Percentiles rank a stretch among this genome's conserved stretches.
Evolutionary conservation across 2,329 filamentous ascomycete species (phyloP).

Genomic region (Dactylonectria macrodidyma): DNA sequence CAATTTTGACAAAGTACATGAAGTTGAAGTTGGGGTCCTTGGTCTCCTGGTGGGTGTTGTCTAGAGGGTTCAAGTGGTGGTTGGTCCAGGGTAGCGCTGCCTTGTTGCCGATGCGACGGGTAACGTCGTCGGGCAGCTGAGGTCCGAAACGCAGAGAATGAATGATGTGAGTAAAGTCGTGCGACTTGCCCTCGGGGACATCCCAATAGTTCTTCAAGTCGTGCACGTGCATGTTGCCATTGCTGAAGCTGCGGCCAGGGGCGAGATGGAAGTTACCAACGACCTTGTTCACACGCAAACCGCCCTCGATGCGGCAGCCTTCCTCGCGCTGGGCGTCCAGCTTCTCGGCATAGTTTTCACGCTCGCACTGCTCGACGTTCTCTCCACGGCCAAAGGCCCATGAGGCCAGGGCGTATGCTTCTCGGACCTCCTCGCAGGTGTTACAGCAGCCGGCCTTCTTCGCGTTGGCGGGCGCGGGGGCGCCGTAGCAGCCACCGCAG

Average conservation of each 20-base stretch:
- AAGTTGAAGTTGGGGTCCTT: conserved; percentile 91
- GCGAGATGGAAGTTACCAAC: conserved; percentile 99
- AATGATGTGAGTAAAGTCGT: conserved; percentile 91
- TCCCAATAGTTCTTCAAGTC: conserved; percentile 97
- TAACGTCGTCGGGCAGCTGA: conserved; percentile 82
- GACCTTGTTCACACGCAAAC: conserved; percentile 96
- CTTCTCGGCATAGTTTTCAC: conserved; percentile 93
- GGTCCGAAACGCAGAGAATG: conserved; percentile 95
- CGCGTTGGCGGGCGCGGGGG: conserved; percentile 78
- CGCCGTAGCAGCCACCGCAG: conserved; percentile 95
- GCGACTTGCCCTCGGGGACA: conserved; percentile 74
- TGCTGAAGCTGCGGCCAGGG: conserved; percentile 95
- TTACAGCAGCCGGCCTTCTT: conserved; percentile 93
- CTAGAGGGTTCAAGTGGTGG: conserved; percentile 93
- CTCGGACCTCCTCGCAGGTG: conserved; percentile 95
- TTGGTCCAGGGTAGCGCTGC: conserved; percentile 79
- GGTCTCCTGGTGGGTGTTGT: conserved; percentile 82
- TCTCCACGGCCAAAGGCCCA: conserved; percentile 97
- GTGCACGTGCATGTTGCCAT: conserved; percentile 97
- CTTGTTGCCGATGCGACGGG: conserved; percentile 69
- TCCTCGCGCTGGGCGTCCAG: conserved; percentile 90
- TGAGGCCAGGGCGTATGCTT: conserved; percentile 89
- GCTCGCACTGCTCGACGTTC: conserved; percentile 93
- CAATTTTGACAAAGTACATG: conserved; percentile 99
- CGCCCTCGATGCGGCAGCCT: conserved; percentile 94